Conservation (phyloP, 2,329 filamentous ascomycete genomes). For the Stenocarpella maydis region DNA sequence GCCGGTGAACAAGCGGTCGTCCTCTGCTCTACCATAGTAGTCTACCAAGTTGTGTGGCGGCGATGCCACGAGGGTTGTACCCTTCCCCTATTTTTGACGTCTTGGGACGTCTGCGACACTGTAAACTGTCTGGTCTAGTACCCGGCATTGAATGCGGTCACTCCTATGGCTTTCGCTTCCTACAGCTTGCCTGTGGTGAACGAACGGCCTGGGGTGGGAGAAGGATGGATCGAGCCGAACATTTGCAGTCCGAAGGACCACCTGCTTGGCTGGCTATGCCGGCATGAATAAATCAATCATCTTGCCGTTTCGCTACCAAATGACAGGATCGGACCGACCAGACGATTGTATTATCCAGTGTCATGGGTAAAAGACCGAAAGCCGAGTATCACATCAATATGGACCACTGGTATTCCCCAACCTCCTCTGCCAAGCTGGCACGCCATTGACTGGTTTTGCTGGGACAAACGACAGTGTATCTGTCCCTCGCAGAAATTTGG, state of each 20-base stretch:
- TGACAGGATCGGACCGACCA: not conserved
- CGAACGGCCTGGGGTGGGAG: no score
- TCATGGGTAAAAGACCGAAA: not conserved
- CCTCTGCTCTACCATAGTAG: no score
- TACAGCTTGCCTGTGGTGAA: not conserved
- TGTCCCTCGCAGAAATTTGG: no score
- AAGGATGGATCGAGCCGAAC: not conserved
- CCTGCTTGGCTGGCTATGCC: not conserved
- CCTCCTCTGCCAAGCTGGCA: no score
- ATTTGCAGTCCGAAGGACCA: not conserved
- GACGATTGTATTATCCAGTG: not conserved
- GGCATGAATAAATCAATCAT: not conserved
- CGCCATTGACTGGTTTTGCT: no score
- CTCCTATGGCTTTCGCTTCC: not conserved
- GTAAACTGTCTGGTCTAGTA: not conserved
- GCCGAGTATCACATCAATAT: slow-evolving; percentile 18
- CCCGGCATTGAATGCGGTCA: not conserved
- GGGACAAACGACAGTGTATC: no score
- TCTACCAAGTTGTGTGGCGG: not conserved
- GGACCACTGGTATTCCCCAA: not conserved
- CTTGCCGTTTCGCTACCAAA: not conserved
- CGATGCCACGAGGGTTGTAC: not conserved
- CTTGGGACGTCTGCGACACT: no score
- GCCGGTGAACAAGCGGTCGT: not conserved
- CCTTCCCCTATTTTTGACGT: not conserved